Evolutionary conservation across 495 filamentous ascomycete genomes (phyloP).

Genomic region (Cairneyella variabilis): DNA sequence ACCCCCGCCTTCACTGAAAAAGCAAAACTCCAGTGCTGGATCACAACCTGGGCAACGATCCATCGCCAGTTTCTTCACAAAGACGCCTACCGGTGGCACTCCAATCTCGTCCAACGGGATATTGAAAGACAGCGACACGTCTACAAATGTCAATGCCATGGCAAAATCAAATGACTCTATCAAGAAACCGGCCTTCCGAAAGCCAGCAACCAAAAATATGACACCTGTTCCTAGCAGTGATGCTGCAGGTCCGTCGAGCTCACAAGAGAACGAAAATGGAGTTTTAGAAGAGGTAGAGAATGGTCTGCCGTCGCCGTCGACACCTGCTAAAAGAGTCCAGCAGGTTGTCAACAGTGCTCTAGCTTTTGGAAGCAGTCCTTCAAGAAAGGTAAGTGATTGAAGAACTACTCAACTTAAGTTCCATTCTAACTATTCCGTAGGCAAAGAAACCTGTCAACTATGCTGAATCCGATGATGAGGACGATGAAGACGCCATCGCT

Average conservation of each 20-base stretch:
- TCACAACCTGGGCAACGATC: conserved; percentile 69
- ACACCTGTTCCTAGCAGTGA: conserved; percentile 85
- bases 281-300: conserved; percentile 40
- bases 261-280: conserved; percentile 44
- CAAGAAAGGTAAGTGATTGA: conserved; percentile 47
- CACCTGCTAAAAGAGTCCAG: conserved; percentile 34
- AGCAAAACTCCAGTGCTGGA: conserved; percentile 29
- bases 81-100: conserved; percentile 36
- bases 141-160: conserved; percentile 42
- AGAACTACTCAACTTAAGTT: conserved; percentile 4
- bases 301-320: conserved; percentile 32
- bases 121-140: conserved; percentile 35
- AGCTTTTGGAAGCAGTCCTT: conserved; percentile 49
- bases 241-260: conserved; percentile 51
- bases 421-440: conserved; percentile 8
- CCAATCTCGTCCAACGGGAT: conserved; percentile 15
- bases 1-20: conserved; percentile 30
- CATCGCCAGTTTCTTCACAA: conserved; percentile 82
- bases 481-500: conserved; percentile 49
- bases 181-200: conserved; percentile 33
- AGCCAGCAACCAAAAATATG: conserved; percentile 37
- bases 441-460: conserved; percentile 56
- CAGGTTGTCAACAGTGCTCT: conserved; percentile 23
- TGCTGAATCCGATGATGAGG: conserved; percentile 61
- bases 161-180: conserved; percentile 13